These are phyloP conservation scores for Elsinoe necatrix DNA, from an alignment of 2,329 filamentous ascomycete genomes.

Conservation along the genomic window DNA sequence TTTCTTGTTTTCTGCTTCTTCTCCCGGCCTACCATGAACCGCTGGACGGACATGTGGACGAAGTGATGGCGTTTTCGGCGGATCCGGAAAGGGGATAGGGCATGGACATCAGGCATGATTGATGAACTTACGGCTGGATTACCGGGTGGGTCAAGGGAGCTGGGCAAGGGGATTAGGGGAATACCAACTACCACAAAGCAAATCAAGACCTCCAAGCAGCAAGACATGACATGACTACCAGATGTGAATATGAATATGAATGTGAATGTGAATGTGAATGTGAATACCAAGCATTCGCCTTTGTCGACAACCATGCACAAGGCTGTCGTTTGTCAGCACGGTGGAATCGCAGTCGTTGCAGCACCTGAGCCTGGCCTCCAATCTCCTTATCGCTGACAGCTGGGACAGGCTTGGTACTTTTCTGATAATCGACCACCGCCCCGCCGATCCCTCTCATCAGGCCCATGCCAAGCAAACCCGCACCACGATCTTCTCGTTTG, in stretches of 20 bases:
- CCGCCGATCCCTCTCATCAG: not conserved
- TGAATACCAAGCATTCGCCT: not conserved
- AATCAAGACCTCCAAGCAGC: not conserved
- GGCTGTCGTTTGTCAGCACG: no score
- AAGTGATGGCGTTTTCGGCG: constrained; percentile 1
- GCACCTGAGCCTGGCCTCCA: no score
- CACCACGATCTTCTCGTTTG: not conserved
- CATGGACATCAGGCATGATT: not conserved
- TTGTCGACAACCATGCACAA: no score
- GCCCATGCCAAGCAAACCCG: not conserved
- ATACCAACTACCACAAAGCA: not conserved
- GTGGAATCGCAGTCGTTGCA: no score
- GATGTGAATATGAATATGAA: not conserved
- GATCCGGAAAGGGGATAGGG: not conserved
- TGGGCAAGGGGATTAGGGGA: not conserved
- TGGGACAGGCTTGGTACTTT: no score
- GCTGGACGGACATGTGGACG: constrained; percentile 6
- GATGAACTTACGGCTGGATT: constrained; percentile 1
- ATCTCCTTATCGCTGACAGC: no score
- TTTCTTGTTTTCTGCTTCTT: constrained; percentile 1
- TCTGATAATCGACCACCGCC: not conserved
- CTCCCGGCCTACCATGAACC: not conserved
- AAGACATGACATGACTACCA: not conserved
- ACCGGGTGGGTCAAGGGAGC: not conserved
- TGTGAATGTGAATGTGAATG: not conserved